Evolutionary conservation across 257 asterid species (phyloP).

Genomic region (Salvia splendens): DNA sequence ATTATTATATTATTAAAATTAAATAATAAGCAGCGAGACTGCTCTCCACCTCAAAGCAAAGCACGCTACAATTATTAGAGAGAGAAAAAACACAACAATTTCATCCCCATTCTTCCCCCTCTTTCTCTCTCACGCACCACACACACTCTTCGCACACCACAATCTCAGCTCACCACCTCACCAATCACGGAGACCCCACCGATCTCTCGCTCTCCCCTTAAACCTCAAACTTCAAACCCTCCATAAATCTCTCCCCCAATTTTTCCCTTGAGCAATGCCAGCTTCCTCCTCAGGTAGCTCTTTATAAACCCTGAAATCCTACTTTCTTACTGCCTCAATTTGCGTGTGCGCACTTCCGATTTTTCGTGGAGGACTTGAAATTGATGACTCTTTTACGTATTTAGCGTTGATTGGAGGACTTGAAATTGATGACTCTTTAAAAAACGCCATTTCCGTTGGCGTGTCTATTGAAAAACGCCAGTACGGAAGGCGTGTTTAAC

Average conservation of each 20-base stretch:
- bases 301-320: slow-evolving; percentile 30
- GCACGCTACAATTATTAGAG: too few relatives aligned
- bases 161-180: slow-evolving; percentile 51
- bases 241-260: slow-evolving; percentile 40
- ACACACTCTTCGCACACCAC: slow-evolving; percentile 42
- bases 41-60: too few relatives aligned
- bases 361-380: slow-evolving; percentile 25
- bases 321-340: slow-evolving; percentile 8
- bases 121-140: slow-evolving; percentile 44
- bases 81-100: slow-evolving; percentile 15
- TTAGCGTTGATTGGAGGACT: slow-evolving; percentile 19
- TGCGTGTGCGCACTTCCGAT: slow-evolving; percentile 20
- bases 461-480: too few relatives aligned
- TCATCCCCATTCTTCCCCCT: slow-evolving; percentile 29
- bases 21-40: too few relatives aligned
- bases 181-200: slow-evolving; percentile 77
- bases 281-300: slow-evolving; percentile 86
- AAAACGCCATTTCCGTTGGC: too few relatives aligned
- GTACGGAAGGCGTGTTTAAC: too few relatives aligned
- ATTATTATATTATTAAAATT: too few relatives aligned
- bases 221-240: slow-evolving; percentile 42
- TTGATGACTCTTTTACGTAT: slow-evolving; percentile 20
- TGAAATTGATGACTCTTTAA: too few relatives aligned
- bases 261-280: slow-evolving; percentile 67
- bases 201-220: slow-evolving; percentile 44